These are phyloP conservation scores for Rosa chinensis DNA, from an alignment of 306 rosid species.

Conservation along the genomic window DNA sequence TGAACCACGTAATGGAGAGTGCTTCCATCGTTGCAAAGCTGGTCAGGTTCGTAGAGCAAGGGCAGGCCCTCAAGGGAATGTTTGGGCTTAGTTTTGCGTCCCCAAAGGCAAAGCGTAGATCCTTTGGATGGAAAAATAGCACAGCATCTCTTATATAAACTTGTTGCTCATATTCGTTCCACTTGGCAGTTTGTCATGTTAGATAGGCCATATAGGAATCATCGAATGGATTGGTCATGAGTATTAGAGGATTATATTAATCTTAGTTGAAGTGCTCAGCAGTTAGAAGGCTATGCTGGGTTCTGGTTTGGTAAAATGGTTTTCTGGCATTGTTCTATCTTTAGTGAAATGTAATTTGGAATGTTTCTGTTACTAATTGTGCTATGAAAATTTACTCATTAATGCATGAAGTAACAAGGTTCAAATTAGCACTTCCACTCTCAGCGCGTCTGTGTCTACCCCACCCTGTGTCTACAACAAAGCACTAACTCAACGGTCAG, in stretches of 20 bases:
- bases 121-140: conserved; percentile 66
- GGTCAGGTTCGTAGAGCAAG: conserved; percentile 75
- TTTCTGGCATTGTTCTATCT: conserved; percentile 21
- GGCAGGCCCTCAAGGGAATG: conserved; percentile 84
- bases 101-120: conserved; percentile 49
- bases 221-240: conserved; percentile 5
- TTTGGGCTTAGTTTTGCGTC: conserved; percentile 90
- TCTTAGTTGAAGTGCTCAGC: conserved; percentile 13
- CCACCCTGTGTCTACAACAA: no score
- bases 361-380: background rate
- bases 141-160: conserved; percentile 43
- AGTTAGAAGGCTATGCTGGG: conserved; percentile 10
- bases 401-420: background rate
- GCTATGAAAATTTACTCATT: background rate
- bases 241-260: conserved; percentile 17
- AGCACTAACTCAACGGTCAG: no score
- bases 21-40: conserved; percentile 80
- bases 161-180: background rate
- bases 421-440: background rate
- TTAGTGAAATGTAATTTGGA: conserved; percentile 11
- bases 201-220: conserved; percentile 7
- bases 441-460: background rate
- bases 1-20: conserved; percentile 66
- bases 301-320: conserved; percentile 17
- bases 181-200: conserved; percentile 9